These are phyloP conservation scores for Euclidium syriacum DNA, from an alignment of 345 rosid genomes.

Conservation along the genomic window DNA sequence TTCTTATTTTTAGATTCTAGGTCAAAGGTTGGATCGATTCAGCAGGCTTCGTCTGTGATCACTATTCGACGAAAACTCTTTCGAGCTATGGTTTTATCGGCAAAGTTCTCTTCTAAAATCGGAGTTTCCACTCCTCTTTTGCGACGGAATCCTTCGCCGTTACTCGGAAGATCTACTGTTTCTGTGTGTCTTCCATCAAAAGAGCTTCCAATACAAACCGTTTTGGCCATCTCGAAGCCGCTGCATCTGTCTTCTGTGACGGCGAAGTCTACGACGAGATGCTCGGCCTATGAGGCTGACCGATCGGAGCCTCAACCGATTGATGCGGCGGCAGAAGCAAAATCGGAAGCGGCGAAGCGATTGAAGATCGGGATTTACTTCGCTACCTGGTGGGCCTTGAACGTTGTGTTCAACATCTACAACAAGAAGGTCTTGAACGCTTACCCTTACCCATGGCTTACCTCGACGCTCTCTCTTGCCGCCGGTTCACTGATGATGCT, in stretches of 20 bases:
- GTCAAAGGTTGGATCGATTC: conserved; percentile 11
- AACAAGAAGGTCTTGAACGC: conserved; percentile 98
- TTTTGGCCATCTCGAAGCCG: conserved; percentile 52
- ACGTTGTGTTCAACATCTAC: conserved; percentile 91
- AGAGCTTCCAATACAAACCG: conserved; percentile 15
- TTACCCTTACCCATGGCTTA: conserved; percentile 94
- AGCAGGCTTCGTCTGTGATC: not conserved
- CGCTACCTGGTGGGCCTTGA: conserved; percentile 98
- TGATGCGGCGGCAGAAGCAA: conserved; percentile 29
- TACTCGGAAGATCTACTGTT: conserved; percentile 34
- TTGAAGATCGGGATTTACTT: conserved; percentile 82
- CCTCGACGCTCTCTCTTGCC: conserved; percentile 91
- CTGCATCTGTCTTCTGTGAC: conserved; percentile 45
- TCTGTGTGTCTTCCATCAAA: conserved; percentile 33
- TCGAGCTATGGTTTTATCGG: conserved; percentile 27
- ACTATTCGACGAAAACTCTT: conserved; percentile 11
- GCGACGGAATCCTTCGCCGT: conserved; percentile 24
- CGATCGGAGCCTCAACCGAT: conserved; percentile 50
- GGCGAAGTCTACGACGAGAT: conserved; percentile 34
- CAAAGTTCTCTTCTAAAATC: conserved; percentile 29
- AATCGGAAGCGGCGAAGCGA: conserved; percentile 51
- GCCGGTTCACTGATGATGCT: conserved; percentile 96
- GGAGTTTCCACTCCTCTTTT: conserved; percentile 39
- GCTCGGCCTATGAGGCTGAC: conserved; percentile 87
- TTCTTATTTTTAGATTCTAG: conserved; percentile 11